Base-by-base conservation (phyloP, 2,329 filamentous ascomycete genomes). In the Periconia sp. region DNA sequence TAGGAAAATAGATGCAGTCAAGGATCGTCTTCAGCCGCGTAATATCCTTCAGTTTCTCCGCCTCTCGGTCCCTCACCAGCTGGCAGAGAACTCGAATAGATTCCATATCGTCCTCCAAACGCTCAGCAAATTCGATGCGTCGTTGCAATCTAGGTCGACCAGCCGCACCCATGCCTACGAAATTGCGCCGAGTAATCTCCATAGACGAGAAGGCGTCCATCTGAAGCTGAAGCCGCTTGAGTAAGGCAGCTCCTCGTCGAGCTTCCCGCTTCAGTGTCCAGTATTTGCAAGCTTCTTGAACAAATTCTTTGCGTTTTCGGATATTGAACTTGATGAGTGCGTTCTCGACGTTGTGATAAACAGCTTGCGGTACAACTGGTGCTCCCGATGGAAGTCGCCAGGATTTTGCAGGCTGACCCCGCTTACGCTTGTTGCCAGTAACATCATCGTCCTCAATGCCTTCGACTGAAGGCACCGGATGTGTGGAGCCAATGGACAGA, bases 221-320 rank as follows among this genome's bases (percentile, higher is more conserved):
- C 69, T 96, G 92, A 43, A 97, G 75, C 68, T 99, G 94, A 15
- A 99, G 78, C 24, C 94, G 85, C 73, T 97, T 97, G 46, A 99
- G 80, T 41, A 99, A 78, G 4, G 94, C 90, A 21, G 94, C 94
- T 33, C 94, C 94, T 45, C 94, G 82, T 23, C 94, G 85, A 49
- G 92, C 89, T 69, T 99, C 94, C 42, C 94, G 84, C 74, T 99
- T 99, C 51, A 99, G 72, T 0, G 94, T 97, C 94, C 94, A 99
- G 72, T 97, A 99, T 57, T 90, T 91, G 73, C 92, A 97, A 2
- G 89, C 89, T 69, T 96, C 92, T 43, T 90, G 87, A 2, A 95
- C 86, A 67, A 90, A 99, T 48, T 96, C 92, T 65, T 95, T 96
- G 38, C 91, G 84, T 65, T 94, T 95, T 21, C 87, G 84, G 24